phyloP scores from a whole-genome alignment of 2,329 filamentous ascomycete genomes.

The Ophiostoma sp. region DNA sequence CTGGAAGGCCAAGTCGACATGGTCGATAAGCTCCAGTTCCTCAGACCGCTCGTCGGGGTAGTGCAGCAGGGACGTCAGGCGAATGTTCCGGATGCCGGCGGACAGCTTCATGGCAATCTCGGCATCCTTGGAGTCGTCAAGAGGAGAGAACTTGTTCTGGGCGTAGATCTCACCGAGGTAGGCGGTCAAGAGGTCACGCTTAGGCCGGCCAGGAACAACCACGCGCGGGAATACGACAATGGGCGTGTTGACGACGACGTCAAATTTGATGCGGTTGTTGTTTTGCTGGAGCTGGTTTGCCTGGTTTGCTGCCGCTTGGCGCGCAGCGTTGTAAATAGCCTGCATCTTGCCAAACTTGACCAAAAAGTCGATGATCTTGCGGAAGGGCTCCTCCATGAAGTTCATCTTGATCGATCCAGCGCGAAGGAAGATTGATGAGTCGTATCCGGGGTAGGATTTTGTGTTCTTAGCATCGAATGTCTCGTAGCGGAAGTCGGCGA shows the following conservation, averaged over 20 bases:
- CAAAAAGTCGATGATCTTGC: slow-evolving; percentile 95
- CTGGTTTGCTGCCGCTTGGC: slow-evolving; percentile 88
- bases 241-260: slow-evolving; percentile 87
- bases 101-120: slow-evolving; percentile 83
- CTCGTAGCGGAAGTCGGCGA: slow-evolving; percentile 96
- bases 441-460: slow-evolving; percentile 83
- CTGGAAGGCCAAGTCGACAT: slow-evolving; percentile 89
- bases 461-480: slow-evolving; percentile 72
- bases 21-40: slow-evolving; percentile 92
- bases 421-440: slow-evolving; percentile 82
- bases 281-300: slow-evolving; percentile 90
- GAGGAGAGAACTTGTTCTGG: slow-evolving; percentile 81
- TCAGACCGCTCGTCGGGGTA: slow-evolving; percentile 68
- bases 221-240: slow-evolving; percentile 90
- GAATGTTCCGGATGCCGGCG: slow-evolving; percentile 85
- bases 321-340: slow-evolving; percentile 93
- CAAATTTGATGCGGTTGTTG: slow-evolving; percentile 85
- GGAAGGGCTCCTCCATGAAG: slow-evolving; percentile 93
- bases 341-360: slow-evolving; percentile 99
- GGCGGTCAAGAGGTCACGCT: slow-evolving; percentile 79
- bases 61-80: slow-evolving; percentile 82
- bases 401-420: slow-evolving; percentile 96
- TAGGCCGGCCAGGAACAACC: slow-evolving; percentile 61
- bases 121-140: slow-evolving; percentile 69
- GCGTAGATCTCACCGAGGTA: slow-evolving; percentile 97